These are phyloP conservation scores for Neopestalotiopsis sp. DNA, from an alignment of 2,329 filamentous ascomycete species.

Conservation along the genomic window DNA sequence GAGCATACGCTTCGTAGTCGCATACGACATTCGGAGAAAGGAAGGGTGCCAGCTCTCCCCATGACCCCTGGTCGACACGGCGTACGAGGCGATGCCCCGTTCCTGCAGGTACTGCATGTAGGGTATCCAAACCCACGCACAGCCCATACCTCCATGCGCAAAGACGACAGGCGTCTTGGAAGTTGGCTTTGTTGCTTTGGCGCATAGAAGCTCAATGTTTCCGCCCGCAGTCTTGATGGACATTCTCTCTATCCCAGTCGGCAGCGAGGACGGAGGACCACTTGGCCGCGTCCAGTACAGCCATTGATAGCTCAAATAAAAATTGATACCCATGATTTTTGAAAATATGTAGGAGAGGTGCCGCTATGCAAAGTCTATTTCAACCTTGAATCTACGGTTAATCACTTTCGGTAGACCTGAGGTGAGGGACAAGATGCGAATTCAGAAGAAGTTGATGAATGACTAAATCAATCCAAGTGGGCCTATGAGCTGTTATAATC, in stretches of 20 bases:
- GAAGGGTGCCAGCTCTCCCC: slow-evolving; percentile 57
- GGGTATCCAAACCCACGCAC: slow-evolving; percentile 56
- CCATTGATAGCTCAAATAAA: slow-evolving; percentile 39
- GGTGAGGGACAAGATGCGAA: too few species aligned
- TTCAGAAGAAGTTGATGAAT: too few species aligned
- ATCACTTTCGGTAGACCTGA: too few species aligned
- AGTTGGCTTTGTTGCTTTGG: slow-evolving; percentile 34
- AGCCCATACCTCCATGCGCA: slow-evolving; percentile 60
- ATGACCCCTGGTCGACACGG: slow-evolving; percentile 58
- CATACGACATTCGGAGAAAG: slow-evolving; percentile 54
- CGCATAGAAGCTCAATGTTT: slow-evolving; percentile 54
- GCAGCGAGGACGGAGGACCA: slow-evolving; percentile 36
- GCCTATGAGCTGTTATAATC: too few species aligned
- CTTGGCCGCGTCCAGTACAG: slow-evolving; percentile 37
- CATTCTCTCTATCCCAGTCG: slow-evolving; percentile 46
- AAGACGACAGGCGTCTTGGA: slow-evolving; percentile 51
- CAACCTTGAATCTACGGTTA: too few species aligned
- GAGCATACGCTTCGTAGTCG: slow-evolving; percentile 47
- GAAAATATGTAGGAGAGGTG: neutral
- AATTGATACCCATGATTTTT: slow-evolving; percentile 25
- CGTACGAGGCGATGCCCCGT: slow-evolving; percentile 54
- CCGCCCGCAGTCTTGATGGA: slow-evolving; percentile 51
- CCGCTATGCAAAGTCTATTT: too few species aligned
- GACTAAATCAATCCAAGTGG: too few species aligned
- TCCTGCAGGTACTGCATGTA: slow-evolving; percentile 56